Percentiles rank a stretch among this genome's conserved stretches.
Evolutionary conservation across 805 yeast genomes (phyloP).

Genomic region (Lachancea kluyveri): DNA sequence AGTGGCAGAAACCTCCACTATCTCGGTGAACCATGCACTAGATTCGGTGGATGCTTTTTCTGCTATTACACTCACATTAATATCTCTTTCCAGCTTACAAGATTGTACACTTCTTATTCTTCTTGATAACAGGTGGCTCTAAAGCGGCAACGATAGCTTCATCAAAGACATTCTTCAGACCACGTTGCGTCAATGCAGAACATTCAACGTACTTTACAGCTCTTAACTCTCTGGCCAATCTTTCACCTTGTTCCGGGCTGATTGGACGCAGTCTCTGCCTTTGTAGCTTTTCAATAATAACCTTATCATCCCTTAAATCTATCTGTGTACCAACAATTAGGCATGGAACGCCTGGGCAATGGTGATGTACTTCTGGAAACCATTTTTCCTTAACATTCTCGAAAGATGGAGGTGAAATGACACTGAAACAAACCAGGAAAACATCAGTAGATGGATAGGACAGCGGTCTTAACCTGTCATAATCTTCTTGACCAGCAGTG

Average conservation of each 20-base stretch:
- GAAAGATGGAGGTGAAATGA: constrained; percentile 93
- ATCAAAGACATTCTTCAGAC: constrained; percentile 95
- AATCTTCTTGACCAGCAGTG: constrained; percentile 99
- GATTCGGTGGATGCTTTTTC: too few species aligned
- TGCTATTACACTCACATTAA: too few species aligned
- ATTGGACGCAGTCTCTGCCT: constrained; percentile 88
- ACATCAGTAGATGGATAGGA: constrained; percentile 97
- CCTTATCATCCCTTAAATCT: constrained; percentile 90
- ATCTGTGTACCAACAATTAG: constrained; percentile 95
- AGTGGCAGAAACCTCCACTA: too few species aligned
- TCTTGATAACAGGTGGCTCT: constrained; percentile 91
- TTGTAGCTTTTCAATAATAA: constrained; percentile 80
- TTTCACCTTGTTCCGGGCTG: constrained; percentile 80
- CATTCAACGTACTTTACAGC: constrained; percentile 98
- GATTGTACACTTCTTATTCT: constrained; percentile 69
- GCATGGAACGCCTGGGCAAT: constrained; percentile 97
- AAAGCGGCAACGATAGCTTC: constrained; percentile 98
- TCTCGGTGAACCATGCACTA: too few species aligned
- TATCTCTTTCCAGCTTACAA: too few species aligned
- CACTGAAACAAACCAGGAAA: constrained; percentile 91
- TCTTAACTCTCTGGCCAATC: constrained; percentile 85
- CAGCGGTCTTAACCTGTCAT: constrained; percentile 93
- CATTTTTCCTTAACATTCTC: constrained; percentile 97
- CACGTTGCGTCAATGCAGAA: constrained; percentile 95
- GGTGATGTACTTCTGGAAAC: constrained; percentile 98